These are phyloP conservation scores for Claviceps citrina DNA, from an alignment of 2,329 filamentous ascomycete species.

Conservation along the genomic window DNA sequence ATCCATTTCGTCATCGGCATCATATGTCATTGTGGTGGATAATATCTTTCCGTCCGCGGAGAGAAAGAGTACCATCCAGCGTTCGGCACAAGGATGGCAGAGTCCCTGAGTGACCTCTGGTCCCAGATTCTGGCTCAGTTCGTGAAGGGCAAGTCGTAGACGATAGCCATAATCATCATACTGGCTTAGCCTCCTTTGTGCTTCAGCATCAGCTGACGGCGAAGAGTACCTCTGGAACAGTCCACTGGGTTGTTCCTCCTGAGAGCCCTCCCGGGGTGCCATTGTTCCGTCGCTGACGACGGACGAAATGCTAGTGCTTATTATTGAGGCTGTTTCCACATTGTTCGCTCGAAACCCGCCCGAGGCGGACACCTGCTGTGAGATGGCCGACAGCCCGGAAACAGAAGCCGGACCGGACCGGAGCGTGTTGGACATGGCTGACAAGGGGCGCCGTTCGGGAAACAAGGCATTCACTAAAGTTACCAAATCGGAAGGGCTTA, in stretches of 20 bases:
- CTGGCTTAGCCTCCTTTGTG: constrained; percentile 29
- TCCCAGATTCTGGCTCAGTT: constrained; percentile 53
- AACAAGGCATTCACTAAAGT: constrained; percentile 74
- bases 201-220: constrained; percentile 28
- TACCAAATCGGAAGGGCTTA: constrained; percentile 64
- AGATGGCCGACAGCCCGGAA: constrained; percentile 53
- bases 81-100: constrained; percentile 66
- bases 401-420: constrained; percentile 52
- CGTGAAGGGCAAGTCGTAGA: constrained; percentile 51
- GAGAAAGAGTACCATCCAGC: constrained; percentile 71
- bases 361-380: constrained; percentile 49
- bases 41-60: constrained; percentile 56
- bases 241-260: constrained; percentile 38
- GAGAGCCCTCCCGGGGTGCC: constrained; percentile 47
- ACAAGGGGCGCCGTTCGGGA: constrained; percentile 54
- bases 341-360: constrained; percentile 24
- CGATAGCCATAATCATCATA: constrained; percentile 51
- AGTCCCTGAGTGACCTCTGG: constrained; percentile 48
- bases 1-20: constrained; percentile 47
- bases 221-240: constrained; percentile 41
- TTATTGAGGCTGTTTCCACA: constrained; percentile 52
- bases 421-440: constrained; percentile 44
- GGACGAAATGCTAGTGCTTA: constrained; percentile 59
- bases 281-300: constrained; percentile 50
- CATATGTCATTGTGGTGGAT: constrained; percentile 58